Evolutionary conservation across 2,329 filamentous ascomycete species (phyloP).

Genomic region (Chaetomiaceae sp.): DNA sequence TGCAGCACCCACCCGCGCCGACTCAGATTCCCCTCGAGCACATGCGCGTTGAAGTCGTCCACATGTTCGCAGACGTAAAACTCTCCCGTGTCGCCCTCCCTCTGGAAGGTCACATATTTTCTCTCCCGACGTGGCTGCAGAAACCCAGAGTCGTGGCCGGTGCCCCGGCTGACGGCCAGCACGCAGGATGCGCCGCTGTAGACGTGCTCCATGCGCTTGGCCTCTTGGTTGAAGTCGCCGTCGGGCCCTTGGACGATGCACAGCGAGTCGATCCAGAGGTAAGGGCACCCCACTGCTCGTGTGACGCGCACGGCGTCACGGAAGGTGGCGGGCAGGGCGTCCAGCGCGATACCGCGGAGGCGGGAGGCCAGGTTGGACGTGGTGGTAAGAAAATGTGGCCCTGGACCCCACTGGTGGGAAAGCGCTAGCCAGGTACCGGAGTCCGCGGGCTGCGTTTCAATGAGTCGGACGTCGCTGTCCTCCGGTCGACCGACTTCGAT

Average conservation of each 20-base stretch:
- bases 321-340: conserved; percentile 5
- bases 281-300: not conserved
- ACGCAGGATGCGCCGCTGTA: conserved; percentile 26
- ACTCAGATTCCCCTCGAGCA: conserved; percentile 28
- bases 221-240: conserved; percentile 22
- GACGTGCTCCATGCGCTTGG: conserved; percentile 25
- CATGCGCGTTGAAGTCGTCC: conserved; percentile 19
- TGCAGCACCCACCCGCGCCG: conserved; percentile 35
- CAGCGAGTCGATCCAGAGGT: conserved; percentile 2
- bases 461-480: not conserved
- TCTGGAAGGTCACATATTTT: conserved; percentile 4
- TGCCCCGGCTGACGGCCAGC: conserved; percentile 21
- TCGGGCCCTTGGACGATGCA: not conserved
- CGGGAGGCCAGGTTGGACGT: too few species aligned
- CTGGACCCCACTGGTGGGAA: not conserved
- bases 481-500: not conserved
- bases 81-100: not conserved
- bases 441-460: not conserved
- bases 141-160: conserved; percentile 20
- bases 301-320: conserved; percentile 9
- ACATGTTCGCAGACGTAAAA: not conserved
- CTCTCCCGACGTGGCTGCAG: conserved; percentile 11
- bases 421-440: not conserved
- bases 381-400: not conserved
- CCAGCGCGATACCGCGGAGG: too few species aligned